A percentile compares a stretch with the other conserved stretches of the same genome.
These are phyloP conservation scores for Annulohypoxylon moriforme DNA, from an alignment of 495 filamentous ascomycete species.

Conservation along the genomic window DNA sequence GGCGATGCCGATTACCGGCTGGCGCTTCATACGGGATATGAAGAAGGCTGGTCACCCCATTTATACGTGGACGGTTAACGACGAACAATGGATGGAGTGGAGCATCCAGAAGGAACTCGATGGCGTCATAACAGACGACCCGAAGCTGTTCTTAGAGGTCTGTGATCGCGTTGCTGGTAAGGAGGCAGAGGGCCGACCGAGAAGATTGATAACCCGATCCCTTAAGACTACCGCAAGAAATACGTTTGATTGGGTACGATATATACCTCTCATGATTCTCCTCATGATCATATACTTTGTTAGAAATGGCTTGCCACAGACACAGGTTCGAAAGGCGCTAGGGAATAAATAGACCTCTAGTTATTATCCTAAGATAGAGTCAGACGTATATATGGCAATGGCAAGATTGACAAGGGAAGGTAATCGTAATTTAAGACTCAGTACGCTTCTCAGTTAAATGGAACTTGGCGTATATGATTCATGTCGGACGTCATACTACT, in stretches of 20 bases:
- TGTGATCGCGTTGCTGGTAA: conserved; percentile 38
- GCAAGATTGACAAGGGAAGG: background rate
- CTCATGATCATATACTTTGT: conserved; percentile 17
- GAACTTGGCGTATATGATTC: background rate
- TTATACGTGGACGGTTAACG: conserved; percentile 89
- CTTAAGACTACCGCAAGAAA: background rate
- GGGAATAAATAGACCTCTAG: background rate
- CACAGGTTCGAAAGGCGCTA: conserved; percentile 23
- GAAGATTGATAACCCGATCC: background rate
- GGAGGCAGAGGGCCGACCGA: conserved; percentile 10
- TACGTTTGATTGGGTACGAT: conserved; percentile 11
- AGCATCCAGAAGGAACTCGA: conserved; percentile 56
- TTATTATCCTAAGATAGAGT: background rate
- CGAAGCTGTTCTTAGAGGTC: conserved; percentile 58
- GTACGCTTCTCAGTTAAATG: background rate
- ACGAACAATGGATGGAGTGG: conserved; percentile 79
- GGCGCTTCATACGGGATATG: conserved; percentile 70
- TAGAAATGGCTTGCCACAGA: conserved; percentile 17
- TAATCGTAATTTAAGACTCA: background rate
- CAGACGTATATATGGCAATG: background rate
- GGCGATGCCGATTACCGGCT: conserved; percentile 68
- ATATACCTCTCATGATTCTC: background rate
- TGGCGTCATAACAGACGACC: conserved; percentile 65
- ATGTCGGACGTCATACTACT: too few species aligned
- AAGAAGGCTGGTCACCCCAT: conserved; percentile 66